Percentiles rank a stretch among this genome's conserved stretches.
phyloP scores from a whole-genome alignment of 2,329 filamentous ascomycete species.

The Stagonosporopsis vannaccii region DNA sequence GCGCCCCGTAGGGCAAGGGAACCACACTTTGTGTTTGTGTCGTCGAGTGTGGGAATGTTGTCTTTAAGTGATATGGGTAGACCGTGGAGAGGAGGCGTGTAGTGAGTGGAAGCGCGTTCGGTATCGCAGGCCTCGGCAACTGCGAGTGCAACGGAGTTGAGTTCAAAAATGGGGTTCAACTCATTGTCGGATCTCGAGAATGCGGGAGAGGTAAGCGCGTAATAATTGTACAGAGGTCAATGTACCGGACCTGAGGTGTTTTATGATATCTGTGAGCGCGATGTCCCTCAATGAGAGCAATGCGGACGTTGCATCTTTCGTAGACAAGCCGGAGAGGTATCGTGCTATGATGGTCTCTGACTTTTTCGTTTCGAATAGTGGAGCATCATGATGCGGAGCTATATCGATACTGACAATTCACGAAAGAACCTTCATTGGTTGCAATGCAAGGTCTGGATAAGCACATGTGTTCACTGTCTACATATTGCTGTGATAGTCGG shows the following conservation, averaged over 20 bases:
- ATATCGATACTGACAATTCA: neutral
- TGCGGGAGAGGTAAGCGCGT: constrained; percentile 61
- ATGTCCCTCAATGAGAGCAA: neutral
- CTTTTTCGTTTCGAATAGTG: neutral
- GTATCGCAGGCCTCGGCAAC: constrained; percentile 59
- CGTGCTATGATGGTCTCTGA: neutral
- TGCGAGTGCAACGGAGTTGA: constrained; percentile 56
- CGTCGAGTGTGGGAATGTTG: constrained; percentile 61
- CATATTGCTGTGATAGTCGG: neutral
- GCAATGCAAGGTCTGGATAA: neutral
- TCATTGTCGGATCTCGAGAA: constrained; percentile 61
- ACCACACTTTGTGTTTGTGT: constrained; percentile 53
- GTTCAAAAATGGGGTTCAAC: constrained; percentile 63
- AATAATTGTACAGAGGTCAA: constrained; percentile 63
- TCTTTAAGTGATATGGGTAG: constrained; percentile 69
- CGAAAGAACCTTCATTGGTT: neutral
- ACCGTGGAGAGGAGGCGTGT: constrained; percentile 61
- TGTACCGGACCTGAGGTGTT: constrained; percentile 21
- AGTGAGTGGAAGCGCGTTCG: constrained; percentile 52
- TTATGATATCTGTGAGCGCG: neutral
- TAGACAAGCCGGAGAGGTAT: neutral
- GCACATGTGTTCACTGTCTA: neutral
- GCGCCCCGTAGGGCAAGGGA: constrained; percentile 67
- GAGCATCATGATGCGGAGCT: neutral
- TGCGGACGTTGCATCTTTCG: neutral